Evolutionary conservation across 345 rosid genomes (phyloP).

Genomic region (Lepidium africanum): DNA sequence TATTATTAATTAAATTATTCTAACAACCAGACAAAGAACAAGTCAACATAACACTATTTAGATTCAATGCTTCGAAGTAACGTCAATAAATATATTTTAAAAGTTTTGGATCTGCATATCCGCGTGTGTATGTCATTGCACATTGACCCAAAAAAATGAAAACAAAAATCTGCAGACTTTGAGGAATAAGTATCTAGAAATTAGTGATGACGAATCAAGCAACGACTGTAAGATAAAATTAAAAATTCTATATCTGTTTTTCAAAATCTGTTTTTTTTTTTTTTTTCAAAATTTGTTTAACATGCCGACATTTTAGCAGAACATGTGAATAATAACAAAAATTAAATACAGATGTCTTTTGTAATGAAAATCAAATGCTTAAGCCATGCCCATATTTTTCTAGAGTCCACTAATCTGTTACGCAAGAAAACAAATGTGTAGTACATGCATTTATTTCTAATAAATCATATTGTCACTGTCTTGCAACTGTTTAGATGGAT

Average conservation of each 20-base stretch:
- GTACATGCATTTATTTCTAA: not conserved
- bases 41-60: too few species aligned
- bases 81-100: not conserved
- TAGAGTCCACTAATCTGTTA: not conserved
- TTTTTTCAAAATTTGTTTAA: not conserved
- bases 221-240: not conserved
- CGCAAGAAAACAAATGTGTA: not conserved
- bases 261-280: too few species aligned
- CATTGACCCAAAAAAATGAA: not conserved
- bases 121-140: not conserved
- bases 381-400: not conserved
- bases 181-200: not conserved
- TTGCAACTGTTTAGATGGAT: not conserved
- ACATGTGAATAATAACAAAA: not conserved
- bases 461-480: not conserved
- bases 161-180: not conserved
- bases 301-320: constrained; percentile 1
- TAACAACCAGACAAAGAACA: too few species aligned
- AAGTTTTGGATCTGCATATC: not conserved
- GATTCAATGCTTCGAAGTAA: not conserved
- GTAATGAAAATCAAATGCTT: not conserved
- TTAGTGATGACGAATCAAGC: not conserved
- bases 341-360: not conserved
- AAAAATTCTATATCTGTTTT: not conserved
- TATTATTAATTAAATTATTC: too few species aligned